Evolutionary conservation across 257 asterid species (phyloP).

Genomic region (Dorcoceras hygrometricum): DNA sequence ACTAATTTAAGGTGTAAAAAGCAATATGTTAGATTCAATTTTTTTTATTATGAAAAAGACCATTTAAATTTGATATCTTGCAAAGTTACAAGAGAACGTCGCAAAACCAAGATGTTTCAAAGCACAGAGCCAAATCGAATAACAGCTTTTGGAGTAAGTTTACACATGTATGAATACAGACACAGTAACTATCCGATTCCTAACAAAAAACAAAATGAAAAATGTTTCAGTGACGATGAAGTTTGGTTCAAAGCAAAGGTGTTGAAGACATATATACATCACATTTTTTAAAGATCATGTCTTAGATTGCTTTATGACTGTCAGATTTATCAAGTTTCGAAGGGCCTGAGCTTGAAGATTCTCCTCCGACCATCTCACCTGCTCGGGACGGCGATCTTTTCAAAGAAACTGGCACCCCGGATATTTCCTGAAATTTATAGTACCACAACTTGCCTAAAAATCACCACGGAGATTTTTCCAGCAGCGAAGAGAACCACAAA

Average conservation of each 20-base stretch:
- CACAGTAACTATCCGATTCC: too few relatives aligned
- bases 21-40: too few relatives aligned
- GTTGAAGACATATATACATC: background rate
- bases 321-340: conserved; percentile 64
- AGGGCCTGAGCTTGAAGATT: conserved; percentile 81
- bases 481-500: background rate
- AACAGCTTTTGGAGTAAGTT: background rate
- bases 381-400: conserved; percentile 56
- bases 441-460: background rate
- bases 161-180: background rate
- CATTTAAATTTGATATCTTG: too few relatives aligned
- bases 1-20: too few relatives aligned
- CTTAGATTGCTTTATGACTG: conserved; percentile 46
- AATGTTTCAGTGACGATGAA: background rate
- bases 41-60: too few relatives aligned
- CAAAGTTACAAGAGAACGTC: too few relatives aligned
- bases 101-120: too few relatives aligned
- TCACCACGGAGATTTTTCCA: background rate
- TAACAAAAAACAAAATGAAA: too few relatives aligned
- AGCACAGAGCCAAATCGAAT: background rate
- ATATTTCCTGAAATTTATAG: conserved; percentile 62
- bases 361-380: conserved; percentile 67
- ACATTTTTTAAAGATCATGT: background rate
- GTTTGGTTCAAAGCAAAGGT: background rate
- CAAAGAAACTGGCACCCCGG: conserved; percentile 73